Conservation (phyloP, 2,329 filamentous ascomycete genomes). For the Hypoxylon sp. region DNA sequence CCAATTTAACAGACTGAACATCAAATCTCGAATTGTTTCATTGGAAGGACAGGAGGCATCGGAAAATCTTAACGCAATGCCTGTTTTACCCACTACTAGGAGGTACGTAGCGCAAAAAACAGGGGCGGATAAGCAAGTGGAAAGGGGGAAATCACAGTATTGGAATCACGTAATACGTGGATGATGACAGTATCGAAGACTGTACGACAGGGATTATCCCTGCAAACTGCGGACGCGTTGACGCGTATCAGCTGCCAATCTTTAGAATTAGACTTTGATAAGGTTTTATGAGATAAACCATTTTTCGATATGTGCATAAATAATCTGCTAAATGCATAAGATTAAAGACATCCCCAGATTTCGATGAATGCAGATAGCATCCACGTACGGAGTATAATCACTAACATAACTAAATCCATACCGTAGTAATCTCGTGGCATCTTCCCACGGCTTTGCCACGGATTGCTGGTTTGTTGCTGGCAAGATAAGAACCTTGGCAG, state of each 20-base stretch:
- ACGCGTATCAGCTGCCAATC: constrained; percentile 34
- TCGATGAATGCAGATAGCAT: not conserved
- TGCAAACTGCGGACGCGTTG: constrained; percentile 40
- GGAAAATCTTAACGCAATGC: constrained; percentile 43
- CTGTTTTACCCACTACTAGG: constrained; percentile 7
- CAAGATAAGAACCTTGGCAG: not conserved
- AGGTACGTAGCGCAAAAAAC: constrained; percentile 17
- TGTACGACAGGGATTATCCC: constrained; percentile 25
- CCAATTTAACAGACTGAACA: constrained; percentile 23
- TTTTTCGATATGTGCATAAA: constrained; percentile 13
- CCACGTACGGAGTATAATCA: too few relatives aligned
- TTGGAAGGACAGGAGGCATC: constrained; percentile 33
- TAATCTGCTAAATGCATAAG: not conserved
- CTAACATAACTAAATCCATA: not conserved
- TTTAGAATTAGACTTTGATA: constrained; percentile 19
- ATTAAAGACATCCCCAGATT: constrained; percentile 2
- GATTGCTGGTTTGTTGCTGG: not conserved
- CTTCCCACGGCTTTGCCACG: not conserved
- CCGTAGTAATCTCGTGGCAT: not conserved
- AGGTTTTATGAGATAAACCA: constrained; percentile 25
- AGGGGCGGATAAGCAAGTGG: constrained; percentile 17
- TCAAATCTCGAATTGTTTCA: constrained; percentile 29
- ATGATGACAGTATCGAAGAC: not conserved
- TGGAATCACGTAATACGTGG: not conserved
- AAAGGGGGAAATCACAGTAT: constrained; percentile 37